Conservation (phyloP, 345 rosid species). For the Pistacia integerrima region DNA sequence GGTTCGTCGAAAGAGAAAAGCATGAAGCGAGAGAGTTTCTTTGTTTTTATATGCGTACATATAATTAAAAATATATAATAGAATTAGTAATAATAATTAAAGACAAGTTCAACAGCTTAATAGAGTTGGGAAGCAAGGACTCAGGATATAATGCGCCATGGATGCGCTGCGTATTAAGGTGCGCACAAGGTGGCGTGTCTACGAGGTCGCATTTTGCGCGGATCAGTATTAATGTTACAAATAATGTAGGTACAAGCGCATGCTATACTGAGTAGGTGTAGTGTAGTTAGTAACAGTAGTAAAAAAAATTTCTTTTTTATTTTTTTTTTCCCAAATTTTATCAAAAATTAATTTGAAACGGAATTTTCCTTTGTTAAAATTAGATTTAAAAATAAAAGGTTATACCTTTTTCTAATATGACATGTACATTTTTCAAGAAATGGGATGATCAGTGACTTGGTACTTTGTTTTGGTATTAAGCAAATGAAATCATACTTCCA, state of each 20-base stretch:
- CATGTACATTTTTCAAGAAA: no score
- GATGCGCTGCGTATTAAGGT: slow-evolving; percentile 3
- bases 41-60: slow-evolving; percentile 10
- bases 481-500: no score
- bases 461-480: no score
- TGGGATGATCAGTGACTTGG: no score
- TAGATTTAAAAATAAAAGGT: no score
- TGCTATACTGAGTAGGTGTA: not conserved
- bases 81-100: not conserved
- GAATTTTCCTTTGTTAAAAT: no score
- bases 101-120: slow-evolving; percentile 16
- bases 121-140: not conserved
- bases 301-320: no score
- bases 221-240: not conserved
- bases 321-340: no score
- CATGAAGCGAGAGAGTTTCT: slow-evolving; percentile 35
- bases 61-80: not conserved
- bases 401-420: no score
- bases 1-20: slow-evolving; percentile 27
- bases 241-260: not conserved
- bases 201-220: slow-evolving; percentile 21
- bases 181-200: slow-evolving; percentile 4
- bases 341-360: no score
- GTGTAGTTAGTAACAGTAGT: not conserved
- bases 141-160: slow-evolving; percentile 19